These are phyloP conservation scores for Monosporascus sp. DNA, from an alignment of 2,329 filamentous ascomycete species.

Conservation along the genomic window DNA sequence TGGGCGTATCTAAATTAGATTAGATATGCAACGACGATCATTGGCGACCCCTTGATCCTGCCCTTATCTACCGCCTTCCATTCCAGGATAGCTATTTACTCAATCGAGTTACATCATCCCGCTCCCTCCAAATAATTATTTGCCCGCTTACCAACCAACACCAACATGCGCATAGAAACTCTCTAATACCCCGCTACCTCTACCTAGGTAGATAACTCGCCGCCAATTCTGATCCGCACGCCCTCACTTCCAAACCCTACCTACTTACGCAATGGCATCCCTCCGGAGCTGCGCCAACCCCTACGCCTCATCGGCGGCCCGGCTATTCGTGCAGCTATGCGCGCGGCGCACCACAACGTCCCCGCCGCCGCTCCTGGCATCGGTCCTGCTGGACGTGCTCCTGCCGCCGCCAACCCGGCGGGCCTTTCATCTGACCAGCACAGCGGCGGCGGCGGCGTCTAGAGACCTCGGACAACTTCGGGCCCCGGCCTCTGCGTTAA, in stretches of 20 bases:
- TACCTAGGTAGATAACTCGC: too few relatives aligned
- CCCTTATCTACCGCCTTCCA: neutral
- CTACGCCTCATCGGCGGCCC: constrained; percentile 27
- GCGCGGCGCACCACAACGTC: constrained; percentile 11
- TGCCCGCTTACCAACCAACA: neutral
- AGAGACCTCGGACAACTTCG: neutral
- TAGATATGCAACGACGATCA: neutral
- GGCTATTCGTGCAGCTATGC: constrained; percentile 26
- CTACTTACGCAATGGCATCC: constrained; percentile 4
- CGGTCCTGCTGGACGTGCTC: constrained; percentile 30
- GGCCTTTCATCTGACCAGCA: constrained; percentile 27
- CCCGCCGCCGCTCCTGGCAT: constrained; percentile 14
- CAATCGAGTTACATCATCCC: neutral
- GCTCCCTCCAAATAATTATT: neutral
- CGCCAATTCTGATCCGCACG: neutral
- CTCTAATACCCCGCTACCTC: too few relatives aligned
- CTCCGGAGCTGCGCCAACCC: constrained; percentile 32
- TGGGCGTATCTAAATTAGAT: neutral
- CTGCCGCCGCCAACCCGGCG: constrained; percentile 17
- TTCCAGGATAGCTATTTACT: neutral
- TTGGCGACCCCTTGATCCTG: neutral
- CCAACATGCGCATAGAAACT: too few relatives aligned
- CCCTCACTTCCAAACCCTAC: neutral
- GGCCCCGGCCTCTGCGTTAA: neutral
- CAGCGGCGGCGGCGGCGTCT: neutral